Conservation (phyloP, 495 filamentous ascomycete species). For the Sabuloglossum arenarium region DNA sequence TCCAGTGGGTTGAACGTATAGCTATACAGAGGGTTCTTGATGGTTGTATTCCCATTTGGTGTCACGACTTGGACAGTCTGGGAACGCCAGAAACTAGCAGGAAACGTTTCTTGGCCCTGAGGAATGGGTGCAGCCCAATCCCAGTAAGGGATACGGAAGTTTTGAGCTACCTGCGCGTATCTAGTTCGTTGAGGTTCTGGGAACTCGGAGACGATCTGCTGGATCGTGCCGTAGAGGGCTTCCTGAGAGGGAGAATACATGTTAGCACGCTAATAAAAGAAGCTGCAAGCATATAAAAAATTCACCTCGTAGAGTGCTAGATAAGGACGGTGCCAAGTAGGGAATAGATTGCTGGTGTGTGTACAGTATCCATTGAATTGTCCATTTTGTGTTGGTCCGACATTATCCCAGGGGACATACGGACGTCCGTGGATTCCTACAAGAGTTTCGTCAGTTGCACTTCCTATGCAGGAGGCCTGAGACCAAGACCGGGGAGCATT, state of each 20-base stretch:
- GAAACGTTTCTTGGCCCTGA: slow-evolving; percentile 23
- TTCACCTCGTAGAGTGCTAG: slow-evolving; percentile 43
- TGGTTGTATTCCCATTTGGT: slow-evolving; percentile 24
- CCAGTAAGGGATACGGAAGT: slow-evolving; percentile 47
- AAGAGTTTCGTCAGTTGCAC: neutral
- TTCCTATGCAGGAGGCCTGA: slow-evolving; percentile 4
- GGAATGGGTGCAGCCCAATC: slow-evolving; percentile 40
- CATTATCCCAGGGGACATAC: slow-evolving; percentile 32
- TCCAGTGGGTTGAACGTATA: slow-evolving; percentile 22
- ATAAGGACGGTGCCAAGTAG: slow-evolving; percentile 54
- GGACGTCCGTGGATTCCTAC: slow-evolving; percentile 46
- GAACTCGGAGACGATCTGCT: slow-evolving; percentile 31
- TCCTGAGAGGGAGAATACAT: slow-evolving; percentile 20
- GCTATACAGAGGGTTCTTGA: slow-evolving; percentile 8
- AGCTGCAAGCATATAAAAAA: neutral
- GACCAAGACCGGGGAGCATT: slow-evolving; percentile 4
- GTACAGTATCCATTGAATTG: slow-evolving; percentile 38
- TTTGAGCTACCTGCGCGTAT: slow-evolving; percentile 27
- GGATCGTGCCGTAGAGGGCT: slow-evolving; percentile 29
- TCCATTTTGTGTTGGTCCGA: slow-evolving; percentile 24
- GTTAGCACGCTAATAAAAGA: slow-evolving; percentile 2
- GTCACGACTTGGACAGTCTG: slow-evolving; percentile 25
- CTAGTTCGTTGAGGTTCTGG: slow-evolving; percentile 22
- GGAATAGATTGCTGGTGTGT: slow-evolving; percentile 43
- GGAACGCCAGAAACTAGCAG: slow-evolving; percentile 23